Evolutionary conservation across 306 rosid genomes (phyloP), one percentile per base, ranked within the genome.

Genomic region (Quercus gilva): DNA sequence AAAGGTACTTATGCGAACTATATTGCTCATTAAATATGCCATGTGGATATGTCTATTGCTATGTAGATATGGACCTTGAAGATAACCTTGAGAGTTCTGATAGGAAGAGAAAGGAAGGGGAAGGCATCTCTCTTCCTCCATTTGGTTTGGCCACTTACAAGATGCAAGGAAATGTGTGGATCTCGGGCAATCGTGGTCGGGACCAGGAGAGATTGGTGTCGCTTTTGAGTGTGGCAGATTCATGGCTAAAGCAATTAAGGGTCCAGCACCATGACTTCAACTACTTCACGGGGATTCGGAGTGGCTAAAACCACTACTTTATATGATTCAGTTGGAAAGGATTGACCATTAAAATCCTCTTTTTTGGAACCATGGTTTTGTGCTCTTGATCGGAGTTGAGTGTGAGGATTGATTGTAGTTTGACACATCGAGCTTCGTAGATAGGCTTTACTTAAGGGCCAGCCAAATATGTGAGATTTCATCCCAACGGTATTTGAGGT

Each of bases 231-330:
- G 96, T 91, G 75, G 99, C 98, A 0, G 96, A 95, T 78, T 95
- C 99, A 43, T 95, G 99, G 99, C 80, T 95, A 80, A 95, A 95
- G 89, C 99, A 95, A 35, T 83, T 93, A 10, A 84, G 88, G 86
- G 98, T 95, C 77, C 94, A 91, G 67, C 99, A 95, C 80, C 99
- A 91, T 79, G 99, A 95, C 90, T 95, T 91, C 84, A 88, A 90
- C 78, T 88, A 89, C 91, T 95, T 95, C 88, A 89, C 81, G 6
- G 89, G 94, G 57, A 51, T 79, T 74, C 45, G 88, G 21, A 89
- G 79, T 77, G 86, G 86, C 74, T 87, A 85, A 82, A 69, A 71
- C 67, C 79, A 59, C 51, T 65, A 29, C 51, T 28, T 58, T 45
- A 13, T 53, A 5, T 14, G 49, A 55, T 43, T 37, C 82, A n/a